Evolutionary conservation across 805 yeast genomes (phyloP), one percentile per base, ranked within the genome.

Genomic region (Myxozyma melibiosi): DNA sequence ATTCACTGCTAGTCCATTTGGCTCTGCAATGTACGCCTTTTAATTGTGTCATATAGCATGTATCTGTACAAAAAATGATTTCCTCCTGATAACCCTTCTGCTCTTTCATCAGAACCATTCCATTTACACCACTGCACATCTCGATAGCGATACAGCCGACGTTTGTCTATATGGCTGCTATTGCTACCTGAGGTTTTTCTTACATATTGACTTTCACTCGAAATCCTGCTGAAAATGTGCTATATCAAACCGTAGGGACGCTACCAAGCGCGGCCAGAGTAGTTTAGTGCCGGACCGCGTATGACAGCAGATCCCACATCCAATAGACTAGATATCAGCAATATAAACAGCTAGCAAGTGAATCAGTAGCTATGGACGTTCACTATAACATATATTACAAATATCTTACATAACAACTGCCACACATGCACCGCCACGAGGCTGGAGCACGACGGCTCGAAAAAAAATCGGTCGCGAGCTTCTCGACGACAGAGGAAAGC

Each of bases 231-330:
- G 38, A 42, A 52, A 28, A 40, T 49, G 51, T 54, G 58, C 58
- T 37, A 54, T 40, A 47, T 48, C 20, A 28, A 54, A 33, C 24
- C 25, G 30, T 18, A 34, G 41, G 31, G 53, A 38, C 48, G 42
- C 51, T 53, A 54, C 58, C 58, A 54, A 54, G 53, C 58, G 58
- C 40, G 39, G 30, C 33, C 53, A 28, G 18, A 35, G 49, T n/a
- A 16, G 6, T 20, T 42, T 40, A 39, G 31, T 54, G 58, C 28
- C 27, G 44, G 50, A 37, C 22, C 39, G 53, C 53, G 58, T 54
- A 54, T 54, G 58, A 47, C 58, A 52, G 47, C 27, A 39, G 49
- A 40, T 37, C 34, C 52, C 33, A 54, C 50, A 54, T 20, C 20
- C n/a, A 11, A 8, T 6, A 9, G 22, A 9, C 2, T 22, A 1